A percentile compares a stretch with the other conserved stretches of the same genome.
Conservation (phyloP, 1,284 basidiomycete genomes). For the Ceratobasidium sp. region DNA sequence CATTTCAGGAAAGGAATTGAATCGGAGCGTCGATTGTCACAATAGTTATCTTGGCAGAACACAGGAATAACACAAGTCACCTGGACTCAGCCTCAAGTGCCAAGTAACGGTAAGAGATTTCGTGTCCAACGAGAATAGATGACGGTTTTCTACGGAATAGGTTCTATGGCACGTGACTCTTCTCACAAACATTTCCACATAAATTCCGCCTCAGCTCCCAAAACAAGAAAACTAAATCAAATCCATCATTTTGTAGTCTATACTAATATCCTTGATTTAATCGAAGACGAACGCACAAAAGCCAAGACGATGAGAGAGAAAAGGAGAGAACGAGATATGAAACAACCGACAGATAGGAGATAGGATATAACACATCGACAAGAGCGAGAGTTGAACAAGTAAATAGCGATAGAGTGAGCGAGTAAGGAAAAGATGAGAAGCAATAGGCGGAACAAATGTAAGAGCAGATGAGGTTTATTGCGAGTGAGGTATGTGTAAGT, state of each 20-base stretch:
- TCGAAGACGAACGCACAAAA: neutral
- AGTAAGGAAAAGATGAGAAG: neutral
- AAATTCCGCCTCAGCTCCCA: neutral
- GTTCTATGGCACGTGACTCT: neutral
- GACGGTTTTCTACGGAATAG: no score
- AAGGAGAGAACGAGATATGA: neutral
- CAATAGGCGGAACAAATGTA: slow-evolving; percentile 1
- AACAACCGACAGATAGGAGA: neutral
- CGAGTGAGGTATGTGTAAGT: slow-evolving; percentile 69
- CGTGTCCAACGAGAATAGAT: no score
- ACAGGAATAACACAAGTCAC: neutral
- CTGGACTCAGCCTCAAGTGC: no score
- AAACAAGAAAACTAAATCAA: neutral
- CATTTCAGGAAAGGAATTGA: neutral
- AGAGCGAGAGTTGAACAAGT: slow-evolving; percentile 11
- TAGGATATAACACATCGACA: neutral
- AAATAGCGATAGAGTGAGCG: slow-evolving; percentile 24
- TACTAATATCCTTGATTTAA: slow-evolving; percentile 6
- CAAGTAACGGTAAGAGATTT: no score
- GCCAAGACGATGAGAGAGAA: neutral
- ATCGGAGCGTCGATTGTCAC: neutral
- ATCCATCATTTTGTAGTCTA: slow-evolving; percentile 7
- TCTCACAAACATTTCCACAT: neutral
- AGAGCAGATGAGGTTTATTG: slow-evolving; percentile 49
- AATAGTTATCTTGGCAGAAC: neutral